Evolutionary conservation across 257 asterid species (phyloP), one percentile per base, ranked within the genome.

Genomic region (Ehretia macrophylla): DNA sequence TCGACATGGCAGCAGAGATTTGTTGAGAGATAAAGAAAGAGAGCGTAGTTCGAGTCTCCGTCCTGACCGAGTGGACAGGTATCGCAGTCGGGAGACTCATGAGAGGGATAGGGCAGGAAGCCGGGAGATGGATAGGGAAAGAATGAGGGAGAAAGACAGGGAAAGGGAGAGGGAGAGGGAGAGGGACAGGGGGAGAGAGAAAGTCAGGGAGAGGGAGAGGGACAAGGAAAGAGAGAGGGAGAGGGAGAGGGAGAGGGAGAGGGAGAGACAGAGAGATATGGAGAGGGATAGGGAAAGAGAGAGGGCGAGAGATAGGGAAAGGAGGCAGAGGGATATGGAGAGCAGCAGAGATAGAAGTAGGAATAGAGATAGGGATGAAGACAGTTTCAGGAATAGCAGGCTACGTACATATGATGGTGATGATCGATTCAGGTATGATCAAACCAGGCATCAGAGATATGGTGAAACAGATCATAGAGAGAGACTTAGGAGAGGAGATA

Each of bases 61-160:
- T 66, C 35, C 21, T 3, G 82, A 75, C 63, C 76, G 73, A 63
- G 47, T n/a, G 56, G 91, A 74, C 65, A 64, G 75, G 60, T 73
- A 75, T 74, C 72, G 66, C 66, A 64, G 63, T 62, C 77, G 79
- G 71, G 90, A 81, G 56, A 75, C 58, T 48, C 55, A 44, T 19
- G 84, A 81, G 16, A 49, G 69, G 39, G 64, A 74, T 56, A 68
- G 83, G 81, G 88, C 79, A 64, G 80, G 74, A 19, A 76, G 87
- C 74, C 65, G 75, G 69, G 98, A 83, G 53, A 71, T 68, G 64
- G 77, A 64, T 44, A 69, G 80, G 72, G 84, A 77, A 59, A 63
- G 76, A 63, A 45, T 18, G 10, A 52, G 53, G 23, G 60, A 40
- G 6, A 74, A 55, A 40, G 81, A 68, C 22, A 74, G 69, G 58